These are phyloP conservation scores for Camelina hispida DNA, from an alignment of 345 rosid species.

Conservation along the genomic window DNA sequence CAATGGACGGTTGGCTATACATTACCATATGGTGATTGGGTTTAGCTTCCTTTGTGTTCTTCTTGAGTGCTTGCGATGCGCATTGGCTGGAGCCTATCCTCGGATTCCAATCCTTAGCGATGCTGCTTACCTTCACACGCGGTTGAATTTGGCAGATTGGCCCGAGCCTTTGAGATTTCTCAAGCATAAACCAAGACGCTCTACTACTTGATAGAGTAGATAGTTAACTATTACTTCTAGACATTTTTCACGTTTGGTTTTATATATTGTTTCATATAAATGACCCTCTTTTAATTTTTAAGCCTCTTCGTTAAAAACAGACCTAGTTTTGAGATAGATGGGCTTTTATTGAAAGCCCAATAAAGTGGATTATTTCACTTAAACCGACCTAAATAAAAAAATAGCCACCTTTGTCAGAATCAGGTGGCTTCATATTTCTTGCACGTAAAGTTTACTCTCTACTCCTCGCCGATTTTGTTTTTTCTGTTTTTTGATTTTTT, in stretches of 20 bases:
- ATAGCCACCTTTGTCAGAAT: conserved; percentile 19
- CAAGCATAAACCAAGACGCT: background rate
- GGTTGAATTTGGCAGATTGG: background rate
- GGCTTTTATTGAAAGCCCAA: conserved; percentile 38
- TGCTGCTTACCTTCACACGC: conserved; percentile 44
- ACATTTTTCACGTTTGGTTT: too few relatives aligned
- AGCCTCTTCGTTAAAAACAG: background rate
- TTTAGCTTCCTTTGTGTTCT: background rate
- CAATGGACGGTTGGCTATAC: conserved; percentile 55
- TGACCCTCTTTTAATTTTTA: too few relatives aligned
- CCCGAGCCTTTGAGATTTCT: background rate
- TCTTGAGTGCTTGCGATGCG: background rate
- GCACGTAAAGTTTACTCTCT: conserved; percentile 43
- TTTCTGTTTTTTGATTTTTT: background rate
- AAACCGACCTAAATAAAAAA: conserved; percentile 21
- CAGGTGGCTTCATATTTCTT: conserved; percentile 43
- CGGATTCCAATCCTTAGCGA: conserved; percentile 57
- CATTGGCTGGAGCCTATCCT: conserved; percentile 26
- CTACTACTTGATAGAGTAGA: too few relatives aligned
- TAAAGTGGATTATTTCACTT: background rate
- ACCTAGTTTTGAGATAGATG: background rate
- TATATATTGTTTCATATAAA: too few relatives aligned
- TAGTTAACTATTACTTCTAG: too few relatives aligned
- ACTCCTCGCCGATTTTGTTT: background rate
- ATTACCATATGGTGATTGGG: conserved; percentile 36